Evolutionary conservation across 352 stramenopile genomes (phyloP), one percentile per base, ranked within the genome.

Genomic region (Phytophthora nicotianae): DNA sequence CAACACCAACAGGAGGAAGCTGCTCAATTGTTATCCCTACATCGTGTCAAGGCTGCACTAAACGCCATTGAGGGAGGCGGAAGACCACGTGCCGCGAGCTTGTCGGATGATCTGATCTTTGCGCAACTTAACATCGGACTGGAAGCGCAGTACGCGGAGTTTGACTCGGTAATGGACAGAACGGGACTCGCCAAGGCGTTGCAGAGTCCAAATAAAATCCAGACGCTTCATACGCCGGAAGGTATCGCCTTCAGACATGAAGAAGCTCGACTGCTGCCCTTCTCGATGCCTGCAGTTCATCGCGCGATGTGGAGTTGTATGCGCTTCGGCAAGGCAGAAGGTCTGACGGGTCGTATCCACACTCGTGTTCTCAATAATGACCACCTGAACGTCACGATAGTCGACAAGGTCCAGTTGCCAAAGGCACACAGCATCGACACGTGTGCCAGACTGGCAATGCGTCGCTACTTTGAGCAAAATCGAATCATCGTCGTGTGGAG

Each of bases 401-500:
- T 65, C 14, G 67, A 79, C 33, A 60, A 64, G 19, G 19, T 79
- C 38, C 35, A 54, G 10, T 17, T 77, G 16, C 62, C 64, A 0
- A 66, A 62, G n/a, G 38, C 70, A 13, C 37, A 40, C 5, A 59
- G 24, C 21, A 32, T 73, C 11, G 58, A 50, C 4, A 48, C 65
- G 14, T 67, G 50, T 33, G 58, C 54, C 10, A 61, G 58, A 10
- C 45, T 72, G 3, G 66, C 61, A 5, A 65, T 69, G 49, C 68
- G 65, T 0, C 68, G 65, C 4, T 77, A 70, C 38, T 52, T 68
- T 13, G 57, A 74, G 24, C 20, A 55, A 4, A 26, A 62, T 43
- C 70, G 64, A 5, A 50, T 62, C 17, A 52, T 74, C 7, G 26
- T 71, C 5, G 60, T 82, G 10, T 82, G 70, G 68, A 73, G 59